A percentile compares a stretch with the other conserved stretches of the same genome.
Evolutionary conservation across 306 rosid genomes (phyloP).

Genomic region (Ammopiptanthus mongolicus): DNA sequence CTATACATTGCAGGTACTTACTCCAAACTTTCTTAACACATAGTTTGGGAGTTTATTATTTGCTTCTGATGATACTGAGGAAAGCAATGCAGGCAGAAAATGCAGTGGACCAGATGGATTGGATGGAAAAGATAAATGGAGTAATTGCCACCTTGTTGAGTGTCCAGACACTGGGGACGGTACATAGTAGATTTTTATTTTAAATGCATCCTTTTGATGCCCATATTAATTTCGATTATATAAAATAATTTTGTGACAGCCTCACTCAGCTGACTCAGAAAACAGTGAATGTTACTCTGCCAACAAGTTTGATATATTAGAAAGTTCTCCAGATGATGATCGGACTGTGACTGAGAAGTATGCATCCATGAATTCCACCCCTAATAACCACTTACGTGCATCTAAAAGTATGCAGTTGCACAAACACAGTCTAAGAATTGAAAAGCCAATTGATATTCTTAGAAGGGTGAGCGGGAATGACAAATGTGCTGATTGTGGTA

Average conservation of each 20-base stretch:
- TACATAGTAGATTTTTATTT: constrained; percentile 25
- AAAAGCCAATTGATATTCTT: constrained; percentile 66
- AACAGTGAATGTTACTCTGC: constrained; percentile 16
- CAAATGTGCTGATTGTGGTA: constrained; percentile 85
- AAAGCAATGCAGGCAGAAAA: constrained; percentile 68
- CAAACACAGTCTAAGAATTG: constrained; percentile 31
- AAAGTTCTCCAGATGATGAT: constrained; percentile 28
- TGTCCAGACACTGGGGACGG: constrained; percentile 56
- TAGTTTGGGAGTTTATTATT: not conserved
- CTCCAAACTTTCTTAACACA: not conserved
- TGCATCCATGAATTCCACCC: constrained; percentile 23
- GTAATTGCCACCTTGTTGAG: constrained; percentile 74
- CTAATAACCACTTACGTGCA: constrained; percentile 27
- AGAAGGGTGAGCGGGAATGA: constrained; percentile 74
- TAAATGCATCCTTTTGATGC: constrained; percentile 7
- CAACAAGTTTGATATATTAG: constrained; percentile 17
- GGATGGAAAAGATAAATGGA: constrained; percentile 84
- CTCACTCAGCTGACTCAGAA: constrained; percentile 38
- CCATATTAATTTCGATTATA: constrained; percentile 20
- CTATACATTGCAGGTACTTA: constrained; percentile 72
- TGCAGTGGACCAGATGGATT: constrained; percentile 78
- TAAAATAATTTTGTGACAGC: constrained; percentile 40
- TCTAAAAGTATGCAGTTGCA: constrained; percentile 45
- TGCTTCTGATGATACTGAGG: constrained; percentile 11
- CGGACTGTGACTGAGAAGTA: constrained; percentile 18